phyloP scores from a whole-genome alignment of 2,329 filamentous ascomycete species.

The Aspergillus hiratsukae region DNA sequence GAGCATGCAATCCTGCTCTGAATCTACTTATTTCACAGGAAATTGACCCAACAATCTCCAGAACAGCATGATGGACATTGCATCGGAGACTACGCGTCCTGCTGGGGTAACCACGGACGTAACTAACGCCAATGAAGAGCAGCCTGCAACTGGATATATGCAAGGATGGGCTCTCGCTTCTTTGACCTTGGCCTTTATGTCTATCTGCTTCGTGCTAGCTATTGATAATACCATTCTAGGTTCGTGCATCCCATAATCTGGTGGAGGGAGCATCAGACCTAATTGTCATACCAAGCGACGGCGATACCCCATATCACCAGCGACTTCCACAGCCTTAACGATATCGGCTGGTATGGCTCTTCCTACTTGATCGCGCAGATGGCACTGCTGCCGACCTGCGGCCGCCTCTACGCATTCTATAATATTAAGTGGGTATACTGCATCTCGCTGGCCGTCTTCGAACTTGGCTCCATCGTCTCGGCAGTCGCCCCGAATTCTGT shows the following conservation, averaged over 20 bases:
- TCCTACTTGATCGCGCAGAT: conserved; percentile 35
- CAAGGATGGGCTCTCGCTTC: not conserved
- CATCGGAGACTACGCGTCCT: too few species aligned
- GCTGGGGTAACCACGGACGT: too few species aligned
- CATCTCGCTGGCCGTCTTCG: conserved; percentile 29
- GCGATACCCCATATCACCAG: conserved; percentile 42
- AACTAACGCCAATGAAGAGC: too few species aligned
- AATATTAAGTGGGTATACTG: conserved; percentile 33
- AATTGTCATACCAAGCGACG: conserved; percentile 16
- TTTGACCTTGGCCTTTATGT: too few species aligned
- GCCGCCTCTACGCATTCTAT: conserved; percentile 33
- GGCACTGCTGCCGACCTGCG: conserved; percentile 34
- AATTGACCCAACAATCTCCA: too few species aligned
- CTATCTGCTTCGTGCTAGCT: not conserved
- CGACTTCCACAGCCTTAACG: conserved; percentile 38
- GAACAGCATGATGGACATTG: too few species aligned
- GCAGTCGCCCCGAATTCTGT: conserved; percentile 26
- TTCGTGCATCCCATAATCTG: not conserved
- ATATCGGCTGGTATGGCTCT: conserved; percentile 43
- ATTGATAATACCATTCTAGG: conserved; percentile 2
- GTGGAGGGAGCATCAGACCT: not conserved
- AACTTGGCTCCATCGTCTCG: conserved; percentile 29
- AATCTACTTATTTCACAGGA: too few species aligned
- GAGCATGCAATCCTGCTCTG: too few species aligned
- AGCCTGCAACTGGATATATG: too few species aligned